A percentile compares a stretch with the other conserved stretches of the same genome.
Conservation (phyloP, 495 filamentous ascomycete genomes). For the Stereocaulon alpinum region DNA sequence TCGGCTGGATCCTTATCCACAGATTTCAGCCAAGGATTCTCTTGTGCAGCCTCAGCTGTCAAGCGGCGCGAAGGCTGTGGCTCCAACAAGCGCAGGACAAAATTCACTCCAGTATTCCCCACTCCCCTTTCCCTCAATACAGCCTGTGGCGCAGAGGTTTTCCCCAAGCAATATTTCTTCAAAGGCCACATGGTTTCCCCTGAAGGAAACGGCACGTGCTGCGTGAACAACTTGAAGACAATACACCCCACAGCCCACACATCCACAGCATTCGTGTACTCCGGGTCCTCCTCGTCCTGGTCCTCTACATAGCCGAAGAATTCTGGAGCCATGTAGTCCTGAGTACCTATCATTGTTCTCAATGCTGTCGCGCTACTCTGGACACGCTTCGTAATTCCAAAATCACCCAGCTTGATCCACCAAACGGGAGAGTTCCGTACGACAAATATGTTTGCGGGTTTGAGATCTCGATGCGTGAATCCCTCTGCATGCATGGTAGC, state of each 20-base stretch:
- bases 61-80: neutral
- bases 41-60: slow-evolving; percentile 1
- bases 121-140: neutral
- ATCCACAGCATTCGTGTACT: slow-evolving; percentile 12
- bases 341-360: neutral
- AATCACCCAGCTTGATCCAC: slow-evolving; percentile 26
- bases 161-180: neutral
- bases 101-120: neutral
- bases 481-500: slow-evolving; percentile 36
- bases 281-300: neutral
- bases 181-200: neutral
- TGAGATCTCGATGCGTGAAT: slow-evolving; percentile 40
- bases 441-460: slow-evolving; percentile 30
- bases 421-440: slow-evolving; percentile 21
- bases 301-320: slow-evolving; percentile 14
- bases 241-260: neutral
- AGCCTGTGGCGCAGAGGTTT: neutral
- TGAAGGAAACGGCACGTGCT: neutral
- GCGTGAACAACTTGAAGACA: neutral
- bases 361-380: neutral
- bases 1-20: neutral
- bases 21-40: neutral
- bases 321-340: slow-evolving; percentile 18
- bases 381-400: neutral
- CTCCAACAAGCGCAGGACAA: neutral